phyloP scores from a whole-genome alignment of 768 basidiomycete species.

The Pleurotus pulmonarius region DNA sequence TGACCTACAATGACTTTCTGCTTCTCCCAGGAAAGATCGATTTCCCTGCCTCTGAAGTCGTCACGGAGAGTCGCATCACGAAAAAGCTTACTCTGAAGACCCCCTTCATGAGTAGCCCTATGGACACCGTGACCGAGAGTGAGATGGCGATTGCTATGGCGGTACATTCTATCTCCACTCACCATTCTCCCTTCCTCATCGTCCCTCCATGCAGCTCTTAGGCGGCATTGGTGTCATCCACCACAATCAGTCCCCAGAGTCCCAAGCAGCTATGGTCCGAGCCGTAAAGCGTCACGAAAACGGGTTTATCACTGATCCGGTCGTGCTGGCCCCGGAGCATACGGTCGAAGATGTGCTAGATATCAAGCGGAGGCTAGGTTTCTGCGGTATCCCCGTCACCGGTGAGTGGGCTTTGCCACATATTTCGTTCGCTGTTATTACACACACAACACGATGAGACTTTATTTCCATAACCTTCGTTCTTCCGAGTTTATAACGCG shows the following conservation, averaged over 20 bases:
- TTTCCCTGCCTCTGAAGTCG: slow-evolving; percentile 79
- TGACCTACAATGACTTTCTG: slow-evolving; percentile 98
- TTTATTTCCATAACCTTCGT: slow-evolving; percentile 71
- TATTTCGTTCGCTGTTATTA: slow-evolving; percentile 3
- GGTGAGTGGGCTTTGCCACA: slow-evolving; percentile 48
- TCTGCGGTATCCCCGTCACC: slow-evolving; percentile 96
- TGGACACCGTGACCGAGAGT: slow-evolving; percentile 98
- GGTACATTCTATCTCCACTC: slow-evolving; percentile 35
- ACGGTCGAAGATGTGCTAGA: slow-evolving; percentile 87
- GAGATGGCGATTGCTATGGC: slow-evolving; percentile 93
- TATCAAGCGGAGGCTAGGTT: slow-evolving; percentile 88
- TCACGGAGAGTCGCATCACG: slow-evolving; percentile 83
- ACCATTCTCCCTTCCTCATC: not conserved
- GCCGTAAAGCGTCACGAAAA: slow-evolving; percentile 98
- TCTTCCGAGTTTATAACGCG: slow-evolving; percentile 75
- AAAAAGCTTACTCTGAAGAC: slow-evolving; percentile 90
- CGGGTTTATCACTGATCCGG: slow-evolving; percentile 95
- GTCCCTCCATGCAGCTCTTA: slow-evolving; percentile 51
- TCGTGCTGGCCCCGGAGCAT: slow-evolving; percentile 78
- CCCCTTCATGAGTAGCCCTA: slow-evolving; percentile 95
- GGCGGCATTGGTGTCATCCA: slow-evolving; percentile 99
- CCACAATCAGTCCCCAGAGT: slow-evolving; percentile 82
- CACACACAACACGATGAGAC: slow-evolving; percentile 40
- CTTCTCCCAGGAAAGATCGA: slow-evolving; percentile 93
- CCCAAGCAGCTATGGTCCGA: slow-evolving; percentile 95